Percentiles rank a stretch among this genome's conserved stretches.
Evolutionary conservation across 73 alveolate genomes (phyloP).

Genomic region (Uronychia setigera): DNA sequence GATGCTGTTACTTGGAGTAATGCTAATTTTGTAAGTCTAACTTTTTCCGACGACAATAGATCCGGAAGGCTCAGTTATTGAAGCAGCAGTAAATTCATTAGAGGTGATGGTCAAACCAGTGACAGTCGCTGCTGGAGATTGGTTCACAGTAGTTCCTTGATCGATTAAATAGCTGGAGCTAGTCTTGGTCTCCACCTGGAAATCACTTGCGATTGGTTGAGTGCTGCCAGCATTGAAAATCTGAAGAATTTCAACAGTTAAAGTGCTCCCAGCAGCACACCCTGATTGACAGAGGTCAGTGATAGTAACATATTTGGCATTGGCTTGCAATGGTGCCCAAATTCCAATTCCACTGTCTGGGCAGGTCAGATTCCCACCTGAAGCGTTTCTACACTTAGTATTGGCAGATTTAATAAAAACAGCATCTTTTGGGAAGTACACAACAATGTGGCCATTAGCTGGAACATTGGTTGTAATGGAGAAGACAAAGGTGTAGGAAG

Average conservation of each 20-base stretch:
- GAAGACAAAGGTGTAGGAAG: slow-evolving; percentile 17
- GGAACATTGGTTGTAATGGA: slow-evolving; percentile 9
- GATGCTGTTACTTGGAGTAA: slow-evolving; percentile 11
- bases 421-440: slow-evolving; percentile 12
- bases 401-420: neutral
- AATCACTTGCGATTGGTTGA: slow-evolving; percentile 6
- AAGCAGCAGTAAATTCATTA: slow-evolving; percentile 11
- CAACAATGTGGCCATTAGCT: slow-evolving; percentile 4
- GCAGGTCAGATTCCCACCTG: slow-evolving; percentile 2
- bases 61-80: slow-evolving; percentile 16
- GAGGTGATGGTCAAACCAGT: slow-evolving; percentile 2
- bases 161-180: slow-evolving; percentile 21
- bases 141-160: neutral
- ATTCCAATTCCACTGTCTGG: slow-evolving; percentile 1
- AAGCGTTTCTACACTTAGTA: slow-evolving; percentile 11
- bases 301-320: neutral
- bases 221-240: slow-evolving; percentile 33
- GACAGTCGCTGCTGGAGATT: slow-evolving; percentile 11
- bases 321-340: neutral
- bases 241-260: neutral
- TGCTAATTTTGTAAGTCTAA: neutral
- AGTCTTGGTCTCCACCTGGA: slow-evolving; percentile 10
- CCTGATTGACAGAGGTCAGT: slow-evolving; percentile 17
- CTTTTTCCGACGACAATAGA: slow-evolving; percentile 14
- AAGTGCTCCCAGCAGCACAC: slow-evolving; percentile 4